Percentiles rank a stretch among this genome's conserved stretches.
phyloP scores from a whole-genome alignment of 192 early-diverging fungal species.

The Linnemannia schmuckeri region DNA sequence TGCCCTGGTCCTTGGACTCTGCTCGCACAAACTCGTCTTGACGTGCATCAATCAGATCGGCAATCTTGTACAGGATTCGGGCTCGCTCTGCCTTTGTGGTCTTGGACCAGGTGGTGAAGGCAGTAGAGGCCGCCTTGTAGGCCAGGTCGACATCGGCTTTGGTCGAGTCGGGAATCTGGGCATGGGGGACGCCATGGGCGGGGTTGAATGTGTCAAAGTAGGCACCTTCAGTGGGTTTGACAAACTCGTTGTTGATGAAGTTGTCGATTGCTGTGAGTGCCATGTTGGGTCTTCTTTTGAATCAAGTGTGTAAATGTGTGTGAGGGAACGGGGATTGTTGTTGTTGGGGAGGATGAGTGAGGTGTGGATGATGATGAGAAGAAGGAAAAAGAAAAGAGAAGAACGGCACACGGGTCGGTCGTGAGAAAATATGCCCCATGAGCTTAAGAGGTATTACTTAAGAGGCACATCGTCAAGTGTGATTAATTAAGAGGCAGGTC shows the following conservation, averaged over 20 bases:
- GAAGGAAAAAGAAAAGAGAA: background rate
- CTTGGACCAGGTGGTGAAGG: conserved; percentile 74
- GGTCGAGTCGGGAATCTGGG: conserved; percentile 69
- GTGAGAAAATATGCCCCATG: background rate
- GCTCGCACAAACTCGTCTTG: conserved; percentile 72
- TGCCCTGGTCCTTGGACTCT: conserved; percentile 82
- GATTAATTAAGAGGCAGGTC: too few relatives aligned
- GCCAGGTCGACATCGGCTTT: conserved; percentile 71
- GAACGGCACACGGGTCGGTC: background rate
- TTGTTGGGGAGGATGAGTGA: background rate
- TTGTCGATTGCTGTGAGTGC: conserved; percentile 54
- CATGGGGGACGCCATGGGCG: conserved; percentile 61
- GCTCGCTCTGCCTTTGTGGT: conserved; percentile 63
- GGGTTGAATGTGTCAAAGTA: conserved; percentile 74
- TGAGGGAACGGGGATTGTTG: background rate
- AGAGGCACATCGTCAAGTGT: background rate
- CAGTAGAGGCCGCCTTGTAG: conserved; percentile 68
- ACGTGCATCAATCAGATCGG: conserved; percentile 61
- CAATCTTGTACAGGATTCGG: conserved; percentile 66
- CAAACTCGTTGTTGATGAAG: conserved; percentile 72
- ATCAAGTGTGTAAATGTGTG: background rate
- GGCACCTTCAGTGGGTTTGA: conserved; percentile 53
- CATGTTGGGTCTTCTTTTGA: conserved; percentile 11
- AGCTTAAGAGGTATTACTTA: conserved; percentile 1
- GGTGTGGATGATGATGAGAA: background rate